phyloP scores from a whole-genome alignment of 805 yeast species.

The Myxozyma geophila region DNA sequence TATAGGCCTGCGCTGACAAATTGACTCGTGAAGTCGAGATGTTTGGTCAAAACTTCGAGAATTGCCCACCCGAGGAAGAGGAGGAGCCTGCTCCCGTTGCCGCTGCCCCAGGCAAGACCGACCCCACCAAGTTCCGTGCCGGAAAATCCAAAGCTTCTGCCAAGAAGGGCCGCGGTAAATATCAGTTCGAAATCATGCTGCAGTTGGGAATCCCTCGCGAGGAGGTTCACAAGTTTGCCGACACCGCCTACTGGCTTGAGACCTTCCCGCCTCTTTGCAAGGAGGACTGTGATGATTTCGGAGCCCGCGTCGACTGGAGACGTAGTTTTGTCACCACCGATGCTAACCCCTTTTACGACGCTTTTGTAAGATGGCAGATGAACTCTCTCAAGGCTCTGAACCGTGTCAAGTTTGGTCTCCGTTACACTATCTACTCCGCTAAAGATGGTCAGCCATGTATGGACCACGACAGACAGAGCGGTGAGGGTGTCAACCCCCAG shows the following conservation, averaged over 20 bases:
- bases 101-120: conserved; percentile 46
- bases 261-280: conserved; percentile 91
- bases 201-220: conserved; percentile 86
- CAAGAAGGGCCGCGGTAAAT: conserved; percentile 91
- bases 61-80: conserved; percentile 56
- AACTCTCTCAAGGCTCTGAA: conserved; percentile 80
- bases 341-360: conserved; percentile 91
- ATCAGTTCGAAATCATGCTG: conserved; percentile 94
- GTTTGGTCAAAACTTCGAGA: conserved; percentile 77
- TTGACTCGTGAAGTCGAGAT: conserved; percentile 87
- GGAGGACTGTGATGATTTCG: conserved; percentile 76
- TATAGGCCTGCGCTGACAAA: conserved; percentile 88
- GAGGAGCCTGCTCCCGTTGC: conserved; percentile 38
- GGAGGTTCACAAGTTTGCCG: conserved; percentile 86
- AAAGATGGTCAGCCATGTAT: conserved; percentile 99
- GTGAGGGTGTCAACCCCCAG: conserved; percentile 97
- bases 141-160: conserved; percentile 93
- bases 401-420: conserved; percentile 95
- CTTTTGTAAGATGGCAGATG: conserved; percentile 96
- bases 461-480: conserved; percentile 97
- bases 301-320: conserved; percentile 98
- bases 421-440: conserved; percentile 95
- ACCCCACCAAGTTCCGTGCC: conserved; percentile 88
- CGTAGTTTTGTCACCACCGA: conserved; percentile 95
- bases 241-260: conserved; percentile 86